Evolutionary conservation across 2,329 filamentous ascomycete genomes (phyloP).

Genomic region (Blastomyces silverae): DNA sequence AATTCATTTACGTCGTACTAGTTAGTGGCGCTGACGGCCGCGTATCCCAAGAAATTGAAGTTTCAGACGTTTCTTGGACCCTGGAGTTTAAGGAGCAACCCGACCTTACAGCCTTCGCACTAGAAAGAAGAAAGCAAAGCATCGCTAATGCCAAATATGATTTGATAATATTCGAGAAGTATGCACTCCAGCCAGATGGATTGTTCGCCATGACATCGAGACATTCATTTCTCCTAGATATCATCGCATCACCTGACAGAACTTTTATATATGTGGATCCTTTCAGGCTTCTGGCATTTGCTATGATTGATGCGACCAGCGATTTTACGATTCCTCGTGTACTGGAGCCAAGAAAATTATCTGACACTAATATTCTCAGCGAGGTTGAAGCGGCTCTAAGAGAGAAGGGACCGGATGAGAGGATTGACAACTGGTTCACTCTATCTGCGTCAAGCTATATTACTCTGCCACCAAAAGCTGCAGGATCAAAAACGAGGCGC

Average conservation of each 20-base stretch:
- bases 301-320: neutral
- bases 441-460: neutral
- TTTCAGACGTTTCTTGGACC: neutral
- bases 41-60: neutral
- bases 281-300: constrained; percentile 2
- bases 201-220: neutral
- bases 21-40: neutral
- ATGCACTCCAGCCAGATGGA: constrained; percentile 1
- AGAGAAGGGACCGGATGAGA: neutral
- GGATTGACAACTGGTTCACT: constrained; percentile 7
- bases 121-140: neutral
- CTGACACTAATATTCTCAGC: neutral
- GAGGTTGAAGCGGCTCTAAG: neutral
- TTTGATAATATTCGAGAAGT: neutral
- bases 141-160: neutral
- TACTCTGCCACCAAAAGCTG: neutral
- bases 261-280: neutral
- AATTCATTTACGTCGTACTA: neutral
- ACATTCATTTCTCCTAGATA: neutral
- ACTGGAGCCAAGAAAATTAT: neutral
- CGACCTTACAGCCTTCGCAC: neutral
- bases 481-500: neutral
- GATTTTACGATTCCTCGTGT: neutral
- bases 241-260: neutral
- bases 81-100: neutral